These are phyloP conservation scores for Coffea canephora DNA, from an alignment of 257 asterid species.

Conservation along the genomic window DNA sequence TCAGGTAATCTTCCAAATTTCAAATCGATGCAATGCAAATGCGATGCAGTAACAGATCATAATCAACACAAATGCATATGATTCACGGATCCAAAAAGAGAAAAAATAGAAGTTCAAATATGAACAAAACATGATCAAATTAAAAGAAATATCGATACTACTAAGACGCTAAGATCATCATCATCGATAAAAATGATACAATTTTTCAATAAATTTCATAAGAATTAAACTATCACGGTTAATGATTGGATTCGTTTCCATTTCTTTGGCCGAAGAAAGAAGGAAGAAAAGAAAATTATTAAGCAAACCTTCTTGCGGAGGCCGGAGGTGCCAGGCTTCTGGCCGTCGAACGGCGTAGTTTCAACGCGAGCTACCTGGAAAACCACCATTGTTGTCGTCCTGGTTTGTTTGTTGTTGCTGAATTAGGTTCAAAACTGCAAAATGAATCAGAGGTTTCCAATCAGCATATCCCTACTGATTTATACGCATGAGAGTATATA, in stretches of 20 bases:
- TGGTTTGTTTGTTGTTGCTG: neutral
- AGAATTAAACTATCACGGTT: no score
- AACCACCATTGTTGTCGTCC: constrained; percentile 44
- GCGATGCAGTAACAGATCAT: constrained; percentile 12
- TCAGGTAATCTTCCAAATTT: neutral
- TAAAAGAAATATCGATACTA: neutral
- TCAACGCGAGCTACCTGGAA: constrained; percentile 64
- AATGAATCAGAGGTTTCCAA: neutral
- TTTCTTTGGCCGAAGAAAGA: no score
- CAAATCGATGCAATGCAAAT: constrained; percentile 3
- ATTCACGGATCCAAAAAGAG: neutral
- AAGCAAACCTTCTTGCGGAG: constrained; percentile 76
- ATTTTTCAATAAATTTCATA: no score
- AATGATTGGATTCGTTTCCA: no score
- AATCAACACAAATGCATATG: neutral
- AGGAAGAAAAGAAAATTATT: neutral
- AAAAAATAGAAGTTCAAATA: no score
- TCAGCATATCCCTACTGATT: no score
- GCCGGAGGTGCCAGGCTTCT: constrained; percentile 97
- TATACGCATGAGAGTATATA: neutral
- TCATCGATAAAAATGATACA: neutral
- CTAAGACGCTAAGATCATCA: neutral
- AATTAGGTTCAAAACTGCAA: constrained; percentile 1
- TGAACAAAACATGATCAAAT: neutral
- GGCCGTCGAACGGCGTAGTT: constrained; percentile 87